Evolutionary conservation across 1,139 yeast species (phyloP), one percentile per base, ranked within the genome.

Genomic region (Yamadazyma sp.): DNA sequence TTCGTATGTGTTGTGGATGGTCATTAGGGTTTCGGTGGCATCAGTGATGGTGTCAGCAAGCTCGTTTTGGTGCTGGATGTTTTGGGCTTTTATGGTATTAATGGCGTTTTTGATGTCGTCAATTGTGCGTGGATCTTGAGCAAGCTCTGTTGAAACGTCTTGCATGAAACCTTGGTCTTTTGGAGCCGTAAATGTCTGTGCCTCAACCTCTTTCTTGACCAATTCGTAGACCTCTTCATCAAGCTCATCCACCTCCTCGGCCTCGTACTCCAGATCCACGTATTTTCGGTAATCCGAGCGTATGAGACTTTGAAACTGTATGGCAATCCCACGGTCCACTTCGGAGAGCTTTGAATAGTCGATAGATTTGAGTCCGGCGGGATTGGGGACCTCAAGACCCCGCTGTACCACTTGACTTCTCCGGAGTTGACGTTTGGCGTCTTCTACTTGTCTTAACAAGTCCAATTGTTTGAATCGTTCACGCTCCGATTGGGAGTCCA

Each of bases 371-470:
- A 53, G 23, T 0, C 39, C 26, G 2, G 46, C 38, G 0, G 73
- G 63, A 12, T 59, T 33, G 0, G 87, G 86, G 9, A 82, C 61
- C 0, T 73, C 69, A n/a, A 82, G 61, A 0, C 65, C 72, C 33
- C 59, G 54, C 45, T 76, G 80, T 0, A 80, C 57, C 0, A 67
- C 83, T 44, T 67, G 74, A 0, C 87, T 76, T 35, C 75, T 52
- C 38, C 77, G 53, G 12, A 58, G 45, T 34, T 57, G 54, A 2
- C 62, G 57, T 37, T 55, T 57, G 35, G 59, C 63, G 13, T 52
- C 62, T 15, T 59, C 63, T 3, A 63, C 53, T 40, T 56, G 53
- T 21, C 54, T 51, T 28, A 64, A 46, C 2, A 62, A 43, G 36
- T 59, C 59, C 31, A 63, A 43, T 26, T 55, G 52, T 29, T 62